A percentile compares a stretch with the other conserved stretches of the same genome.
These are phyloP conservation scores for Talaromyces thailandensis DNA, from an alignment of 495 filamentous ascomycete genomes.

Conservation along the genomic window DNA sequence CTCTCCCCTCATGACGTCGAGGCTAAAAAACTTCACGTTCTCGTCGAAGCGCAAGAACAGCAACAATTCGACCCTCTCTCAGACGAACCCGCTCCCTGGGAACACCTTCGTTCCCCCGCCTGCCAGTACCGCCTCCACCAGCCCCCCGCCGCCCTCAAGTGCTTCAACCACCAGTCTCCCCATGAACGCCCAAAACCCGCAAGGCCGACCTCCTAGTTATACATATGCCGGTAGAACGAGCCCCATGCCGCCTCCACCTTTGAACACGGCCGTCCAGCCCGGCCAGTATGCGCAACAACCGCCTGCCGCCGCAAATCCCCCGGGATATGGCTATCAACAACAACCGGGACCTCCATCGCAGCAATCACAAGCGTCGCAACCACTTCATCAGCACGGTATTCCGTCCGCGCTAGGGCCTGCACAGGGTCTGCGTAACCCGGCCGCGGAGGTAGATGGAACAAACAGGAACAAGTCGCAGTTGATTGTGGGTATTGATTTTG, in stretches of 20 bases:
- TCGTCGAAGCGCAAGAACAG: conserved; percentile 35
- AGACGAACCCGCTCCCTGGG: conserved; percentile 8
- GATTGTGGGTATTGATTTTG: conserved; percentile 68
- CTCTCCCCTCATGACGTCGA: conserved; percentile 35
- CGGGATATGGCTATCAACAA: conserved; percentile 37
- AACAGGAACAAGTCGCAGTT: conserved; percentile 64
- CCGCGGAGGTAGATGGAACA: conserved; percentile 78
- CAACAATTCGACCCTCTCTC: conserved; percentile 12
- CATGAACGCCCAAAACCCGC: conserved; percentile 36
- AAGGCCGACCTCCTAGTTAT: conserved; percentile 61
- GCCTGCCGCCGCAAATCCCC: conserved; percentile 35
- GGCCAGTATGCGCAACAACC: conserved; percentile 42
- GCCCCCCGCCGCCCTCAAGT: conserved; percentile 27
- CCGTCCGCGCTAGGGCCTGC: conserved; percentile 25
- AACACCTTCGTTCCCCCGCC: conserved; percentile 22
- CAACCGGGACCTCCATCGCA: conserved; percentile 22
- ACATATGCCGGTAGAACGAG: conserved; percentile 51
- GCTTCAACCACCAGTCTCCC: conserved; percentile 45
- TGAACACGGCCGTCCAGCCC: conserved; percentile 46
- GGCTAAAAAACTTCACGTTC: conserved; percentile 39
- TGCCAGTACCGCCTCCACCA: conserved; percentile 17
- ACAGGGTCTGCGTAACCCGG: conserved; percentile 37
- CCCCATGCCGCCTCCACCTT: conserved; percentile 52
- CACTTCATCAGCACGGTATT: conserved; percentile 31
- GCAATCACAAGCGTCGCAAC: conserved; percentile 8